Evolutionary conservation across 768 basidiomycete genomes (phyloP).

Genomic region (Tephrocybe sp.): DNA sequence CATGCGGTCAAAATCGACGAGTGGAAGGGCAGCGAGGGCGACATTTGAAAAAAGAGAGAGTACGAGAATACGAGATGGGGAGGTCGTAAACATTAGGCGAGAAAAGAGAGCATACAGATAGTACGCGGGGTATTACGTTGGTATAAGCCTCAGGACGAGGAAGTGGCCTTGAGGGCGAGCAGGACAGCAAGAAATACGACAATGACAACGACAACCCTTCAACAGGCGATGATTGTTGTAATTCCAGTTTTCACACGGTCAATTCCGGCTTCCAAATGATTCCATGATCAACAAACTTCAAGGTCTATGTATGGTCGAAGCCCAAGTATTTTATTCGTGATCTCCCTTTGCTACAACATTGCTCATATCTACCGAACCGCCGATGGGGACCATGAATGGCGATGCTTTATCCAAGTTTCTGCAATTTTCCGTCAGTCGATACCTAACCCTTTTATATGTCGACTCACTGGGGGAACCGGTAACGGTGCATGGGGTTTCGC

Average conservation of each 20-base stretch:
- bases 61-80: conserved; percentile 20
- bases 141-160: conserved; percentile 9
- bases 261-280: neutral
- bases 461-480: conserved; percentile 74
- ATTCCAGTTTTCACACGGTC: conserved; percentile 19
- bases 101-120: conserved; percentile 13
- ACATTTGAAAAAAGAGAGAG: conserved; percentile 22
- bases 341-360: conserved; percentile 33
- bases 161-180: conserved; percentile 1
- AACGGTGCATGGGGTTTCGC: conserved; percentile 56
- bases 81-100: conserved; percentile 23
- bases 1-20: conserved; percentile 67
- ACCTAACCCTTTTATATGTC: neutral
- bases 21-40: conserved; percentile 34
- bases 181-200: conserved; percentile 2
- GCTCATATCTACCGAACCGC: conserved; percentile 37
- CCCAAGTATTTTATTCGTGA: conserved; percentile 17
- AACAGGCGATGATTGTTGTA: conserved; percentile 17
- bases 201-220: conserved; percentile 8
- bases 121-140: conserved; percentile 10
- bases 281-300: neutral
- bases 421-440: conserved; percentile 7
- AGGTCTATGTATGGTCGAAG: neutral
- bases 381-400: conserved; percentile 61
- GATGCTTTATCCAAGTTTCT: conserved; percentile 53